Evolutionary conservation across 2,329 filamentous ascomycete species (phyloP).

Genomic region (Parascedosporium putredinis): DNA sequence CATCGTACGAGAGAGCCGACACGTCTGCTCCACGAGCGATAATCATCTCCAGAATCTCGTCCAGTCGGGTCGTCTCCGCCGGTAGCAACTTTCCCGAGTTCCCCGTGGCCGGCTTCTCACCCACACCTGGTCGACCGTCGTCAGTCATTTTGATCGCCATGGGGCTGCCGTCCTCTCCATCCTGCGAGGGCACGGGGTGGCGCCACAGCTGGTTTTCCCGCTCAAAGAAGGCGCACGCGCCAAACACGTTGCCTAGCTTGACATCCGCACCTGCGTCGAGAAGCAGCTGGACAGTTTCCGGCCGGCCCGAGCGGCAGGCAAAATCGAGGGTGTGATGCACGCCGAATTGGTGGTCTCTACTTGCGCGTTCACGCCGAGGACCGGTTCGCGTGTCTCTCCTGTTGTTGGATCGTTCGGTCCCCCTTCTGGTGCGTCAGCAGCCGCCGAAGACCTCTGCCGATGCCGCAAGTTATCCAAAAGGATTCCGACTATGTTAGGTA

Average conservation of each 20-base stretch:
- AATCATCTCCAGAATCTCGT: constrained; percentile 17
- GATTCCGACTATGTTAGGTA: constrained; percentile 23
- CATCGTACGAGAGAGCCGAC: too few species aligned
- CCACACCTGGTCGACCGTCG: not conserved
- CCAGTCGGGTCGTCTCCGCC: constrained; percentile 11
- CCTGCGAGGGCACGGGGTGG: too few species aligned
- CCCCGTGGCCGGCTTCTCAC: too few species aligned
- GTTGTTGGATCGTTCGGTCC: too few species aligned
- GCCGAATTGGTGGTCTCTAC: not conserved
- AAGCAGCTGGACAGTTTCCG: constrained; percentile 18
- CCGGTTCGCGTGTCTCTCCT: too few species aligned
- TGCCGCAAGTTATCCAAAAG: constrained; percentile 13
- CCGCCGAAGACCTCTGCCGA: too few species aligned
- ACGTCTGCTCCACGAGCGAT: constrained; percentile 11
- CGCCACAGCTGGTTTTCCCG: constrained; percentile 10
- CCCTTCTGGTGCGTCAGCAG: too few species aligned
- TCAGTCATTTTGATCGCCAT: not conserved
- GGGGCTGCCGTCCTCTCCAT: too few species aligned
- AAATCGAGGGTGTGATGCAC: constrained; percentile 13
- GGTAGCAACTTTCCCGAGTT: not conserved
- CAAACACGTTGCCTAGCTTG: constrained; percentile 8
- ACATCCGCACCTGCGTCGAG: constrained; percentile 17
- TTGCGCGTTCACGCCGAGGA: not conserved
- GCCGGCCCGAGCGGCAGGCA: constrained; percentile 16
- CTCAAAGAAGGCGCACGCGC: constrained; percentile 14